These are phyloP conservation scores for Helminthosporium solani DNA, from an alignment of 2,329 filamentous ascomycete genomes.

Conservation along the genomic window DNA sequence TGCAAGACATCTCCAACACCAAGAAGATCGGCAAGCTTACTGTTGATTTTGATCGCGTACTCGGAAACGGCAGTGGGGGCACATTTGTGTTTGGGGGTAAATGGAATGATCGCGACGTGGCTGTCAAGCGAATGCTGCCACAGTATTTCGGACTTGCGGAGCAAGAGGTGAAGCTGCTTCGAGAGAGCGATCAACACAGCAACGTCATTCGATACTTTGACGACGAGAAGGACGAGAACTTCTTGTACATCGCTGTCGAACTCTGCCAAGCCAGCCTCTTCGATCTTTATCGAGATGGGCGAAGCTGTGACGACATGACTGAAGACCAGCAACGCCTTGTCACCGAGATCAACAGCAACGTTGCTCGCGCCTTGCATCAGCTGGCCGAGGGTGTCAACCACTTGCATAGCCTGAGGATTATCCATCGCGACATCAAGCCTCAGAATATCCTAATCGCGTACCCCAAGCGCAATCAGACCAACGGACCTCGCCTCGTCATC, in stretches of 20 bases:
- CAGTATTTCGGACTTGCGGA: slow-evolving; percentile 95
- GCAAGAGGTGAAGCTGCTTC: slow-evolving; percentile 84
- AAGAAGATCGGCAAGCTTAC: slow-evolving; percentile 62
- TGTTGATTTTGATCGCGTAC: slow-evolving; percentile 60
- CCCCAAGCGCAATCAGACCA: slow-evolving; percentile 66
- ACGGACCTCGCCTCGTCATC: slow-evolving; percentile 80
- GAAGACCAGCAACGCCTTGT: slow-evolving; percentile 68
- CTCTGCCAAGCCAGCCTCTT: slow-evolving; percentile 91
- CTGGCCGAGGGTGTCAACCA: slow-evolving; percentile 87
- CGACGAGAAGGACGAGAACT: slow-evolving; percentile 82
- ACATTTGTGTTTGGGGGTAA: slow-evolving; percentile 94
- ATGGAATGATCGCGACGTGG: slow-evolving; percentile 89
- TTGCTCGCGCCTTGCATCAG: slow-evolving; percentile 80
- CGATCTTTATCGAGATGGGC: slow-evolving; percentile 75
- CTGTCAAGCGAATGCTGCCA: slow-evolving; percentile 94
- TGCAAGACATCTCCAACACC: slow-evolving; percentile 50
- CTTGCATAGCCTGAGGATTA: slow-evolving; percentile 87
- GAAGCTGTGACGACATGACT: slow-evolving; percentile 51
- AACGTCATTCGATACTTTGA: slow-evolving; percentile 98
- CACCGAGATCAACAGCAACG: slow-evolving; percentile 69
- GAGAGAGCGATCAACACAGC: slow-evolving; percentile 92
- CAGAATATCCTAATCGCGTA: slow-evolving; percentile 90
- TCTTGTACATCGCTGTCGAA: slow-evolving; percentile 94
- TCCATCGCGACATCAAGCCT: slow-evolving; percentile 94
- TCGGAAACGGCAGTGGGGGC: slow-evolving; percentile 86